A percentile compares a stretch with the other conserved stretches of the same genome.
Conservation (phyloP, 2,329 filamentous ascomycete species). For the Ilyonectria sp. region DNA sequence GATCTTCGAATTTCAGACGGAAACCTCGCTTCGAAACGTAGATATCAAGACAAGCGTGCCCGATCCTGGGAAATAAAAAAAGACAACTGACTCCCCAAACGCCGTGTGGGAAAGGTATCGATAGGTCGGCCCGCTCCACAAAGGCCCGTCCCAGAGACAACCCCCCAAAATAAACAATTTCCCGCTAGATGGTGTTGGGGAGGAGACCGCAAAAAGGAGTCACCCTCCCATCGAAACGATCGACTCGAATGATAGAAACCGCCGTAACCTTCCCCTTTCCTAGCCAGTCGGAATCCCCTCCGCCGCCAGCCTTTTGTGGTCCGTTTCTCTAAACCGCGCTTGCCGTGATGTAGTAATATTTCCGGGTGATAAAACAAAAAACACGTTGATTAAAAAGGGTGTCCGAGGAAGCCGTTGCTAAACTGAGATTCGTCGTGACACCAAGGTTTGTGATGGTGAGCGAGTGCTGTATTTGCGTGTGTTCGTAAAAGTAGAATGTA, state of each 20-base stretch:
- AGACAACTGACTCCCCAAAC: slow-evolving; percentile 43
- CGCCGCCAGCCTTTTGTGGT: slow-evolving; percentile 44
- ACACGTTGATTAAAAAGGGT: slow-evolving; percentile 37
- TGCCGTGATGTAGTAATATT: slow-evolving; percentile 46
- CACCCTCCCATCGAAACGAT: slow-evolving; percentile 47
- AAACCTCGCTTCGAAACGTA: slow-evolving; percentile 44
- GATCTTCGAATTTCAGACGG: slow-evolving; percentile 26
- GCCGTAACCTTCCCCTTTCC: slow-evolving; percentile 38
- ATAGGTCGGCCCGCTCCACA: slow-evolving; percentile 46
- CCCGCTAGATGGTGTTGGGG: slow-evolving; percentile 32
- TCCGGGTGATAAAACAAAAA: slow-evolving; percentile 40
- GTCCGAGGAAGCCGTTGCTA: slow-evolving; percentile 18
- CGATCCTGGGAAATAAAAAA: slow-evolving; percentile 32
- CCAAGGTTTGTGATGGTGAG: slow-evolving; percentile 13
- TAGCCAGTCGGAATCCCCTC: slow-evolving; percentile 37
- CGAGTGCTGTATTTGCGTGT: slow-evolving; percentile 24
- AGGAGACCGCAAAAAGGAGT: slow-evolving; percentile 28
- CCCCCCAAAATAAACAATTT: slow-evolving; percentile 40
- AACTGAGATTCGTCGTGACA: slow-evolving; percentile 23
- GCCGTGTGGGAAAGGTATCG: slow-evolving; percentile 48
- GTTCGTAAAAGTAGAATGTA: slow-evolving; percentile 26
- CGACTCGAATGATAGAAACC: slow-evolving; percentile 51
- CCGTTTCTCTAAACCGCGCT: slow-evolving; percentile 49
- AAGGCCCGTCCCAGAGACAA: slow-evolving; percentile 30
- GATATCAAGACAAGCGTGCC: slow-evolving; percentile 22